A percentile compares a stretch with the other conserved stretches of the same genome.
Evolutionary conservation across 768 basidiomycete genomes (phyloP).

Genomic region (Clathrus columnatus): DNA sequence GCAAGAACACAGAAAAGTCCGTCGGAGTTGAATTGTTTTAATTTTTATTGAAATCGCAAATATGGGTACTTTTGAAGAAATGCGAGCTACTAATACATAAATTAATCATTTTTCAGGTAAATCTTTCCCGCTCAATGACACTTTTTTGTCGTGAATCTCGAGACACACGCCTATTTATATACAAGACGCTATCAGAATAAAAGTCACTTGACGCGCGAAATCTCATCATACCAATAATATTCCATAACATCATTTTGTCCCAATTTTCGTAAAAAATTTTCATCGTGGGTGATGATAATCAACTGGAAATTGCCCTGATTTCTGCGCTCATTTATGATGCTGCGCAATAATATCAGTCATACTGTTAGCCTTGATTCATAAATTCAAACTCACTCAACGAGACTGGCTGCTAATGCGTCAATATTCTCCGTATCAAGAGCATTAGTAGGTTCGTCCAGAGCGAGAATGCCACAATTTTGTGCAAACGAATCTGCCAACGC

Average conservation of each 20-base stretch:
- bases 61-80: too few relatives aligned
- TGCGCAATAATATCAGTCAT: conserved; percentile 22
- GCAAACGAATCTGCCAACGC: conserved; percentile 97
- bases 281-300: conserved; percentile 95
- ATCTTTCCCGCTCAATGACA: conserved; percentile 50
- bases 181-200: background rate
- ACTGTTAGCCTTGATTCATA: background rate
- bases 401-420: conserved; percentile 81
- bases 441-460: conserved; percentile 96
- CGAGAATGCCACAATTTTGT: conserved; percentile 95
- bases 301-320: conserved; percentile 90
- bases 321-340: conserved; percentile 91
- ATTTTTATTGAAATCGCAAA: background rate
- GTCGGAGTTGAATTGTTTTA: background rate
- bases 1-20: too few relatives aligned
- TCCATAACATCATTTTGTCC: conserved; percentile 92
- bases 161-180: conserved; percentile 69
- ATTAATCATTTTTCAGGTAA: background rate
- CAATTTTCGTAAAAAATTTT: conserved; percentile 84
- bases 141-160: conserved; percentile 65
- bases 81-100: background rate
- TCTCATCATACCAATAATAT: conserved; percentile 69
- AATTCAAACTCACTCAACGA: conserved; percentile 67
- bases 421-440: conserved; percentile 96
- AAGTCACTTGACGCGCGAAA: background rate